Evolutionary conservation across 106 monocot species (phyloP), one percentile per base, ranked within the genome.

Genomic region (Phalaenopsis aphrodite): DNA sequence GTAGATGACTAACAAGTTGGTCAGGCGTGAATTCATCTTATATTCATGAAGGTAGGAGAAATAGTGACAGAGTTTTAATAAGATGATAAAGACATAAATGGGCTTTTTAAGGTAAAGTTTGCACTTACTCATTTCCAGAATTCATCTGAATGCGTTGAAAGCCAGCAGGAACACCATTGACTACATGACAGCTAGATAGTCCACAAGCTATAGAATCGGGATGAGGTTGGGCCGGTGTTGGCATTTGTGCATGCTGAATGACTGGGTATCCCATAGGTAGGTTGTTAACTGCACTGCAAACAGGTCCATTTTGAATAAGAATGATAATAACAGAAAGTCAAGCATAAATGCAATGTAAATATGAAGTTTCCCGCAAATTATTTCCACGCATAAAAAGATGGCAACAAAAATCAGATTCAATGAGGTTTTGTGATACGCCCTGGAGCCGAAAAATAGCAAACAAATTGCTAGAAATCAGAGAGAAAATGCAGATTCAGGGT

Each of bases 221-320:
- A 80, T 91, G 91, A 74, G 95, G 93, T 69, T 90, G 93, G 12
- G 85, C 89, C 47, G 88, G 41, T 67, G 84, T 83, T 82, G 92
- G 84, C 83, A 99, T 87, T 83, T 86, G 84, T 82, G 87, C 89
- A 24, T 88, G 99, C 69, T 90, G 99, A 14, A 99, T 64, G 58
- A 93, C 88, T 41, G 99, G 95, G 64, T 95, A 99, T 21, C 99
- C 93, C 85, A 89, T 87, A 47, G 90, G 89, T 86, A 93, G 75
- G 67, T 87, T 91, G 85, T 91, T 93, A 82, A 89, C 93, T 93
- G 93, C 87, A 87, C 86, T 89, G 85, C 49, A 85, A 90, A 84
- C 81, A 93, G 75, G 82, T 80, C 85, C 47, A 42, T 84, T 86
- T 80, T 90, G 83, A 89, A 90, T 86, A 93, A 80, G 82, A 82